Evolutionary conservation across 345 rosid genomes (phyloP).

Genomic region (Pugionium cornutum): DNA sequence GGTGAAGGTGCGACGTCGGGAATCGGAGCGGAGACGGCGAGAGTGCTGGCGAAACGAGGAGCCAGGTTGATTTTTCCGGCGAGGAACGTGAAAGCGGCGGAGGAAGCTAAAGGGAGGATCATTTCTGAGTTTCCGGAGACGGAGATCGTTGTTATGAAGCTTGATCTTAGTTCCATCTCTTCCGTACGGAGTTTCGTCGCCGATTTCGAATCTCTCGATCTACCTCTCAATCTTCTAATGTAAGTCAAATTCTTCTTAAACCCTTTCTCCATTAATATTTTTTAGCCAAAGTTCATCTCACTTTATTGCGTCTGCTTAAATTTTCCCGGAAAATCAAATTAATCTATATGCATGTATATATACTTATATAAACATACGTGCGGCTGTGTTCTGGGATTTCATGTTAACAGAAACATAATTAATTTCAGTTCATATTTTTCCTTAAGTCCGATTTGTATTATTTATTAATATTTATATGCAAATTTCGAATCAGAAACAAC

Average conservation of each 20-base stretch:
- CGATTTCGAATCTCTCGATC: slow-evolving; percentile 63
- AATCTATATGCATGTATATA: slow-evolving; percentile 26
- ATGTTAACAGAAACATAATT: slow-evolving; percentile 25
- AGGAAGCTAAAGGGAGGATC: slow-evolving; percentile 68
- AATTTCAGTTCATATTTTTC: neutral
- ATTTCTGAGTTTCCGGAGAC: slow-evolving; percentile 66
- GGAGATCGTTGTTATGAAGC: slow-evolving; percentile 69
- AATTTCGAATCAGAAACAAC: slow-evolving; percentile 66
- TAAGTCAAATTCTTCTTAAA: slow-evolving; percentile 23
- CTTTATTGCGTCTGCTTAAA: neutral
- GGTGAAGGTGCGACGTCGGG: slow-evolving; percentile 93
- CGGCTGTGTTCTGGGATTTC: neutral
- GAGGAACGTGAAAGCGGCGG: slow-evolving; percentile 73
- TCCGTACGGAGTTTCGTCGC: slow-evolving; percentile 73
- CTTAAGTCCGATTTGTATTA: neutral
- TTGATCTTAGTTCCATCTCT: slow-evolving; percentile 85
- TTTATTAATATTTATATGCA: neutral
- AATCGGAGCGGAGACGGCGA: slow-evolving; percentile 94
- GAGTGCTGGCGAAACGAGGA: slow-evolving; percentile 76
- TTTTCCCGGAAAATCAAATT: neutral
- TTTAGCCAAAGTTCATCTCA: neutral
- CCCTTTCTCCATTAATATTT: neutral
- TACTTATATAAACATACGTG: slow-evolving; percentile 11
- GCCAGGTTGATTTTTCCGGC: slow-evolving; percentile 82
- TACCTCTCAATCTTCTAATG: slow-evolving; percentile 93